Evolutionary conservation across 345 rosid species (phyloP).

Genomic region (Gossypium mustelinum): DNA sequence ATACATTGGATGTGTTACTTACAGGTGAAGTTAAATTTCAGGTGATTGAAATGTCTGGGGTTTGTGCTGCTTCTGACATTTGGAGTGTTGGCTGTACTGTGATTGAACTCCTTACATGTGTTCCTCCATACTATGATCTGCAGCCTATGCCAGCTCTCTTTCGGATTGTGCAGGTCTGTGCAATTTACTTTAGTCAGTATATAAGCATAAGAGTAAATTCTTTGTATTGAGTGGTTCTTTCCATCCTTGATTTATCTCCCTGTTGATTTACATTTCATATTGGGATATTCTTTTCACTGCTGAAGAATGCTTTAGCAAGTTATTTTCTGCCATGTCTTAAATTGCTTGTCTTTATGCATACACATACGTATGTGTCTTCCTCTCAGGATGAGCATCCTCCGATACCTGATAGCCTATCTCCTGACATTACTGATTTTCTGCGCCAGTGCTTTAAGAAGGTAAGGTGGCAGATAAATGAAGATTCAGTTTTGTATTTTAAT

Average conservation of each 20-base stretch:
- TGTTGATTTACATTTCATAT: slow-evolving; percentile 7
- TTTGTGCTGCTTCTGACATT: slow-evolving; percentile 98
- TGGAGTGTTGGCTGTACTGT: slow-evolving; percentile 99
- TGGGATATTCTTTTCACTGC: slow-evolving; percentile 2
- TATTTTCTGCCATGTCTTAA: neutral
- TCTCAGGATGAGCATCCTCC: slow-evolving; percentile 94
- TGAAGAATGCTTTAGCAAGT: slow-evolving; percentile 3
- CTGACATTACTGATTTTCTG: slow-evolving; percentile 93
- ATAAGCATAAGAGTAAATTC: neutral
- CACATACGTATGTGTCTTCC: neutral
- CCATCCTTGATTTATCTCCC: neutral
- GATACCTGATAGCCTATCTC: slow-evolving; percentile 88
- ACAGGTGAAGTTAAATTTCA: slow-evolving; percentile 34
- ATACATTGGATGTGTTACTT: slow-evolving; percentile 9
- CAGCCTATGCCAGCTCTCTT: slow-evolving; percentile 98
- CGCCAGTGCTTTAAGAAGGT: slow-evolving; percentile 99
- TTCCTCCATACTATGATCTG: slow-evolving; percentile 96
- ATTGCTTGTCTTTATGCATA: neutral
- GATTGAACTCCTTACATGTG: slow-evolving; percentile 92
- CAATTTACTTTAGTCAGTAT: neutral
- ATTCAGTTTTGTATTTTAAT: neutral
- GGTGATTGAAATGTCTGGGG: slow-evolving; percentile 99
- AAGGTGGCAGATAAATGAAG: slow-evolving; percentile 13
- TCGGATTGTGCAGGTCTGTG: slow-evolving; percentile 93
- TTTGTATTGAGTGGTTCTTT: slow-evolving; percentile 15